Conservation (phyloP, 208 protist genomes). For the Crithidia acanthocephali region DNA sequence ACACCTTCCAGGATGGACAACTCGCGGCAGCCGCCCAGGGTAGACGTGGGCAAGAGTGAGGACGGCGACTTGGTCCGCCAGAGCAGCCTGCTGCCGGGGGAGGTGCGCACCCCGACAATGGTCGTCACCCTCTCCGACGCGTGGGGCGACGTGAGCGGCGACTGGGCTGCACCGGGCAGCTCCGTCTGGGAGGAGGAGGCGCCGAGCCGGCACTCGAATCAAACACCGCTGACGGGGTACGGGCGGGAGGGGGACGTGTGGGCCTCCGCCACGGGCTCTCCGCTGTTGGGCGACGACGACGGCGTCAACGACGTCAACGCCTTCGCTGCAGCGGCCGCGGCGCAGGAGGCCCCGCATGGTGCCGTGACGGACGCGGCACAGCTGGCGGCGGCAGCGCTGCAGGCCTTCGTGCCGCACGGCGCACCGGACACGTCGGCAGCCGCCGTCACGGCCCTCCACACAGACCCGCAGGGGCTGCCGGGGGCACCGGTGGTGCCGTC, state of each 20-base stretch:
- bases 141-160: conserved; percentile 35
- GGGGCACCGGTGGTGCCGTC: not conserved
- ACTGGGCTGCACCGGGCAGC: conserved; percentile 65
- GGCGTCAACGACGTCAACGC: not conserved
- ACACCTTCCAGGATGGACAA: conserved; percentile 16
- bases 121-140: conserved; percentile 33
- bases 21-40: conserved; percentile 16
- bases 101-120: conserved; percentile 61
- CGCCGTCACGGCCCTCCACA: too few species aligned
- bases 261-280: conserved; percentile 32
- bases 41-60: conserved; percentile 7
- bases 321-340: conserved; percentile 6
- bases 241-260: conserved; percentile 38
- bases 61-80: conserved; percentile 26
- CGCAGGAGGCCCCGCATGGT: not conserved
- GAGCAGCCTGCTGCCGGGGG: conserved; percentile 60
- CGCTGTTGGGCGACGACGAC: conserved; percentile 25
- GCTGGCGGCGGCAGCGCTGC: conserved; percentile 32
- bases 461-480: not conserved
- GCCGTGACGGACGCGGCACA: conserved; percentile 12
- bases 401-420: conserved; percentile 12
- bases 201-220: conserved; percentile 17
- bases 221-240: conserved; percentile 49
- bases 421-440: not conserved
- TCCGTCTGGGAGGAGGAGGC: conserved; percentile 54